Evolutionary conservation across 2,329 filamentous ascomycete species (phyloP), one percentile per base, ranked within the genome.

Genomic region (Nigrospora oryzae): DNA sequence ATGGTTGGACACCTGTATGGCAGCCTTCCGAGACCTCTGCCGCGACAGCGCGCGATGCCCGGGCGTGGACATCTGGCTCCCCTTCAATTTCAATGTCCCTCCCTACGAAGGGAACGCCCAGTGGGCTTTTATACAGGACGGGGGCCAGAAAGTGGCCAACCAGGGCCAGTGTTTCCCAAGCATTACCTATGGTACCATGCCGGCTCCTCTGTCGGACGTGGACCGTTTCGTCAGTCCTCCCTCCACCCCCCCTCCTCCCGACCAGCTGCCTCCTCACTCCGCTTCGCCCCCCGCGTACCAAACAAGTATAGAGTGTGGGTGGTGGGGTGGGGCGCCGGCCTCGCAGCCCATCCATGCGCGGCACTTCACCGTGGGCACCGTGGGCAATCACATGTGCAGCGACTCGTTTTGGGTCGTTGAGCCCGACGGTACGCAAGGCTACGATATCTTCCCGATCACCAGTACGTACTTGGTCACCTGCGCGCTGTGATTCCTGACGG

Each of bases 361-460:
- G 35, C 38, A 53, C 38, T 46, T 47, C 12, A 45, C 45, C 10
- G 38, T 48, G 11, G 43, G 47, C 11, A 38, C 43, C 6, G 47
- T 55, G 7, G 50, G 47, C 11, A 45, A 53, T 37, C 48, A 54
- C 36, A 45, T 49, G 35, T 15, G 16, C 13, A 31, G 46, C 7
- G 42, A 49, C 10, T 44, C 48, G 28, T 46, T 49, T 11, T 53
- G 51, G 49, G 43, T 55, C 8, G 38, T 54, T 38, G 45, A 51
- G 30, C 30, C 35, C 13, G 51, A 54, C 23, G 42, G 33, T 12
- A n/a, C 12, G 16, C 38, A 6, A 7, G 50, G 49, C 13, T 49
- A 45, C 32, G 41, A 54, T 11, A 43, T 49, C 14, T 49, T 43
- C n/a, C 31, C 30, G 10, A 46, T 49, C 5, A 36, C 44, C 31